phyloP scores from a whole-genome alignment of 768 basidiomycete genomes.

The Mycena albidolilacea region DNA sequence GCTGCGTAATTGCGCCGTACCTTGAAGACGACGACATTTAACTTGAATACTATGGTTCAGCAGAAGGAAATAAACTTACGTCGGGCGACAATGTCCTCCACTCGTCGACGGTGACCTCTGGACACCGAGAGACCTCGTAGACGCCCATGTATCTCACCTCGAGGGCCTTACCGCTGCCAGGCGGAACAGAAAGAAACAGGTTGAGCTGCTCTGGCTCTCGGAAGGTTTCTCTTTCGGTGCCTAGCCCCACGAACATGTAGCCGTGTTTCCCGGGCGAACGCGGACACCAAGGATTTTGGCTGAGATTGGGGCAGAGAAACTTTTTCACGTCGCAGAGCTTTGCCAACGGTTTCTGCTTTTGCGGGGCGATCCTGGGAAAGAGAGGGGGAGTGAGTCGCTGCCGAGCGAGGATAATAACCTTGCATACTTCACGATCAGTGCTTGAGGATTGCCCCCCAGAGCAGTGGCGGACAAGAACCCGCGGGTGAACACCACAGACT shows the following conservation, averaged over 20 bases:
- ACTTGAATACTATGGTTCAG: neutral
- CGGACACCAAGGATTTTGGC: constrained; percentile 71
- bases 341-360: constrained; percentile 49
- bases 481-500: constrained; percentile 54
- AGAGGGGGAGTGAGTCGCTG: neutral
- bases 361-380: constrained; percentile 45
- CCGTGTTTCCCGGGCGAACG: constrained; percentile 63
- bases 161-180: constrained; percentile 42
- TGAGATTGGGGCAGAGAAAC: constrained; percentile 66
- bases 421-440: constrained; percentile 54
- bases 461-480: constrained; percentile 50
- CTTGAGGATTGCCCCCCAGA: constrained; percentile 58
- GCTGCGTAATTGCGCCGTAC: constrained; percentile 46
- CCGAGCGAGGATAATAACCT: neutral
- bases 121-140: constrained; percentile 60
- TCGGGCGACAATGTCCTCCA: constrained; percentile 59
- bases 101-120: constrained; percentile 59
- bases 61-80: constrained; percentile 47
- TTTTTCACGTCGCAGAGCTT: constrained; percentile 51
- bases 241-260: constrained; percentile 70
- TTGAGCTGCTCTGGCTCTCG: constrained; percentile 55
- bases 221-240: constrained; percentile 61
- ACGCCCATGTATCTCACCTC: constrained; percentile 63
- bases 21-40: neutral
- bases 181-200: constrained; percentile 60